Base-by-base conservation (phyloP, 371 early-diverging fungal genomes). In the Parasitella parasitica region DNA sequence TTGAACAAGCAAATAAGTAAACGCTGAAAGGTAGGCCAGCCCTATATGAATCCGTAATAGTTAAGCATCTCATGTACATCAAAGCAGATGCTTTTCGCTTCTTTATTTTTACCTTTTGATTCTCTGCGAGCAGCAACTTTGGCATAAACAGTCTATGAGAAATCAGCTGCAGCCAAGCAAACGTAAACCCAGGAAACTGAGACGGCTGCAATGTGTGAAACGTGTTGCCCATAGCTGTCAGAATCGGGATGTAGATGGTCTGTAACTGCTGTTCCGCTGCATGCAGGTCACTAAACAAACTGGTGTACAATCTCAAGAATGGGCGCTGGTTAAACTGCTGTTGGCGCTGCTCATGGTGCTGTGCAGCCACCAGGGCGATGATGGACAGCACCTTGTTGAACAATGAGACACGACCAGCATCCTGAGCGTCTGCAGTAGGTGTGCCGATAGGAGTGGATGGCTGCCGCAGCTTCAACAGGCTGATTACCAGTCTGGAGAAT, bases 131-230 rank as follows among this genome's bases (percentile, higher is more conserved):
- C 54, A 95, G 72, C 37, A 98, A 73, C 54, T 91, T 90, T 16
- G 97, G 93, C 91, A 99, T 91, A 62, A 96, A 95, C 58, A 88
- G 82, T 0, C 97, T 83, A 69, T 99, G 97, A 6, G 95, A 92
- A 26, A 96, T 89, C 54, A 99, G 78, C 63, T 92, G 89, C 30
- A 97, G 77, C 99, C 99, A 99, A n/a, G 93, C 92, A 76, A 96
- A 97, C 6, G 93, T 88, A 69, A 98, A 97, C 18, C 96, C 97
- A 38, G 99, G 97, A 58, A 96, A 86, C 61, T 89, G 85, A n/a
- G 83, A 70, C 11, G 99, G 99, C 59, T 89, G 91, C 53, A 98
- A 68, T 3, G 91, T 88, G 62, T 89, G 84, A 67, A 98, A 86
- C 8, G 94, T 87, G 57, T 94, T 91, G 67, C 91, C 86, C 54